These are phyloP conservation scores for Kurtzmaniella cleridarum DNA, from an alignment of 805 yeast genomes.

Conservation along the genomic window DNA sequence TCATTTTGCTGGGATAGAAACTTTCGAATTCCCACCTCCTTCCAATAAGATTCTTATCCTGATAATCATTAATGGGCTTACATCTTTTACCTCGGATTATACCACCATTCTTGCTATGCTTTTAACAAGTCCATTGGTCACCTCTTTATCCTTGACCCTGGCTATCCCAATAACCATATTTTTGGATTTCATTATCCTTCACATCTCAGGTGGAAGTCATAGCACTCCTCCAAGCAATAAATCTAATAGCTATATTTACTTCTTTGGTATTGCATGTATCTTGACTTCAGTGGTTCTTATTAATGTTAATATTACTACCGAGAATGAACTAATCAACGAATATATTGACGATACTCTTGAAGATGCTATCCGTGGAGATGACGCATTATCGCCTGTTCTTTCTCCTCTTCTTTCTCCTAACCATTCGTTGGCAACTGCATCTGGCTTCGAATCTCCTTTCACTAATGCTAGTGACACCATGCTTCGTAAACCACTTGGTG, in stretches of 20 bases:
- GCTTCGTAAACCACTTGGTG: neutral
- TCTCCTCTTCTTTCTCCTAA: constrained; percentile 34
- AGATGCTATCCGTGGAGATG: constrained; percentile 43
- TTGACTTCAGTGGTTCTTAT: constrained; percentile 43
- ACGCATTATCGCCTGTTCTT: constrained; percentile 39
- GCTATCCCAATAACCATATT: constrained; percentile 49
- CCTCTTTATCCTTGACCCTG: constrained; percentile 46
- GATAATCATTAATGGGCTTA: constrained; percentile 37
- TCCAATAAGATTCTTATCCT: constrained; percentile 23
- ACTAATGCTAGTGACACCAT: neutral
- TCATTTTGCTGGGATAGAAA: constrained; percentile 34
- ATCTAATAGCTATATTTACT: constrained; percentile 24
- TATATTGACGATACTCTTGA: constrained; percentile 45
- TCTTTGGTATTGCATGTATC: constrained; percentile 44
- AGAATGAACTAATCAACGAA: constrained; percentile 39
- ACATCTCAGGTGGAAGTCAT: constrained; percentile 10
- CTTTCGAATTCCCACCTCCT: constrained; percentile 38
- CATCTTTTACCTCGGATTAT: constrained; percentile 46
- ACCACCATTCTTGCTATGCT: constrained; percentile 46
- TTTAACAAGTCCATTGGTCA: constrained; percentile 49
- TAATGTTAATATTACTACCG: constrained; percentile 37
- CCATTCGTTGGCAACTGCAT: neutral
- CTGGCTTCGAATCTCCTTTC: neutral
- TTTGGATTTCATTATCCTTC: constrained; percentile 38
- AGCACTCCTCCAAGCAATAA: constrained; percentile 13